A percentile compares a stretch with the other conserved stretches of the same genome.
Evolutionary conservation across 805 yeast species (phyloP).

Genomic region (Lipomyces japonicus): DNA sequence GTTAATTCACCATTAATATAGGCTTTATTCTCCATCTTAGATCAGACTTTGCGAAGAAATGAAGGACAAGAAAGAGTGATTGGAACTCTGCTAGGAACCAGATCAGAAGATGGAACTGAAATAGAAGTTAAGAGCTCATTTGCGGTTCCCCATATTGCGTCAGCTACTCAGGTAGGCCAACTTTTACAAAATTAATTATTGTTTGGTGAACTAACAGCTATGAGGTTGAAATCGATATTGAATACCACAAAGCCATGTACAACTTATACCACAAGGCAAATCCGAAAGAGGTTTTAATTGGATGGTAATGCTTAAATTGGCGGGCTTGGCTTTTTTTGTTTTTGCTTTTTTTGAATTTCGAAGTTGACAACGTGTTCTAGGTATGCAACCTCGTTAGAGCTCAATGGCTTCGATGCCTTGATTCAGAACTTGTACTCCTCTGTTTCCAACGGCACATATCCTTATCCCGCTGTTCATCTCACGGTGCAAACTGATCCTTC

Average conservation of each 20-base stretch:
- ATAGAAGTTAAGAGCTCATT: conserved; percentile 71
- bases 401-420: conserved; percentile 69
- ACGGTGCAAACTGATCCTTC: conserved; percentile 60
- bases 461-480: conserved; percentile 74
- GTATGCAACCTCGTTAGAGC: conserved; percentile 46
- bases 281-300: conserved; percentile 73
- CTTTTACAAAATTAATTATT: too few species aligned
- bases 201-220: background rate
- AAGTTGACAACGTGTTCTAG: conserved; percentile 1
- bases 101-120: conserved; percentile 79
- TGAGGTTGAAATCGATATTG: conserved; percentile 67
- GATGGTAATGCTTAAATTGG: conserved; percentile 83
- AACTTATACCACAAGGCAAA: conserved; percentile 71
- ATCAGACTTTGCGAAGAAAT: conserved; percentile 59
- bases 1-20: background rate
- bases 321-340: too few species aligned
- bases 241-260: conserved; percentile 65
- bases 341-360: background rate
- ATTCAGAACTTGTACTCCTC: conserved; percentile 80
- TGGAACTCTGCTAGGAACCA: conserved; percentile 75
- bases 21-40: conserved; percentile 63
- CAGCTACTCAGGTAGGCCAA: conserved; percentile 53
- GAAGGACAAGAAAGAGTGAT: conserved; percentile 55
- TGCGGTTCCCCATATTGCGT: conserved; percentile 75
- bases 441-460: conserved; percentile 58